phyloP scores from a whole-genome alignment of 2,329 filamentous ascomycete genomes.

The Ascochyta koolunga region DNA sequence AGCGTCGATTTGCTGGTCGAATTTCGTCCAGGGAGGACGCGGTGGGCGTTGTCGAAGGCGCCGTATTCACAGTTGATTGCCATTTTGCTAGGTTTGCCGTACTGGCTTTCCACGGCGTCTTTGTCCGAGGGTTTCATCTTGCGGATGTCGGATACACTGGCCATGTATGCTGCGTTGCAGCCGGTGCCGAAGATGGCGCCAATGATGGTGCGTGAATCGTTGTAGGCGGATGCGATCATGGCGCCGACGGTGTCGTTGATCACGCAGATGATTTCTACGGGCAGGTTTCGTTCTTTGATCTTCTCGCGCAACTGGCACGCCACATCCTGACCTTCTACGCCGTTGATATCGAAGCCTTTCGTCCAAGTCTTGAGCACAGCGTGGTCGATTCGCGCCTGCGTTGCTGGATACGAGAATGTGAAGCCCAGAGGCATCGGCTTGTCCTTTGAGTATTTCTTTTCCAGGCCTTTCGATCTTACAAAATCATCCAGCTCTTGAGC shows the following conservation, averaged over 20 bases:
- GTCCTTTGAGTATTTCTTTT: slow-evolving; percentile 64
- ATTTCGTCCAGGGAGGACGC: slow-evolving; percentile 81
- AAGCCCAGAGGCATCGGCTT: slow-evolving; percentile 81
- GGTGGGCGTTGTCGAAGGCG: slow-evolving; percentile 92
- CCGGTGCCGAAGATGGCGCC: slow-evolving; percentile 94
- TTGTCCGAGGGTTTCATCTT: slow-evolving; percentile 62
- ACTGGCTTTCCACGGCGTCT: neutral
- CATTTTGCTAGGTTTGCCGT: slow-evolving; percentile 56
- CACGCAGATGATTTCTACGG: slow-evolving; percentile 81
- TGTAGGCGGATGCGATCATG: slow-evolving; percentile 87
- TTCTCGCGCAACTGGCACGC: slow-evolving; percentile 86
- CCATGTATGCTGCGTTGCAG: slow-evolving; percentile 94
- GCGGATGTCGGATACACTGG: slow-evolving; percentile 78
- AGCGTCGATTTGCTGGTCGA: slow-evolving; percentile 52
- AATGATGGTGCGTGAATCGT: slow-evolving; percentile 81
- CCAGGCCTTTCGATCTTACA: slow-evolving; percentile 80
- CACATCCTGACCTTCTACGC: slow-evolving; percentile 88
- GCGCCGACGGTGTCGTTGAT: slow-evolving; percentile 96
- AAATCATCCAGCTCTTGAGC: slow-evolving; percentile 92
- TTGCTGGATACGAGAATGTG: slow-evolving; percentile 95
- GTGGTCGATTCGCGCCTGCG: slow-evolving; percentile 91
- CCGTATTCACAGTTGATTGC: slow-evolving; percentile 99
- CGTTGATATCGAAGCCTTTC: slow-evolving; percentile 93
- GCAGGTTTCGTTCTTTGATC: slow-evolving; percentile 73
- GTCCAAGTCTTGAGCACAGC: slow-evolving; percentile 95